Evolutionary conservation across 2,329 filamentous ascomycete species (phyloP).

Genomic region (Ceratocystis harringtonii): DNA sequence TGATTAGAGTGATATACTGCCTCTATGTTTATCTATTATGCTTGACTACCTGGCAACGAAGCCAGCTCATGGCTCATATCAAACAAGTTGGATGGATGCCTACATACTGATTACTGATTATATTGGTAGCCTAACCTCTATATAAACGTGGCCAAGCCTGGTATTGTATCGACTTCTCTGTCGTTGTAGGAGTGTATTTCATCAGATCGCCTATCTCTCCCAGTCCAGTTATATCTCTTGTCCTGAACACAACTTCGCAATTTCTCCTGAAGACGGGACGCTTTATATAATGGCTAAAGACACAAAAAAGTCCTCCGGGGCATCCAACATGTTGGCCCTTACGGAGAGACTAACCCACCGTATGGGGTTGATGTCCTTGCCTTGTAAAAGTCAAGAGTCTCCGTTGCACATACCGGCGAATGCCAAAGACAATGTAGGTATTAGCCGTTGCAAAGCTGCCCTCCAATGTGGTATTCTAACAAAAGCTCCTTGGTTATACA

Average conservation of each 20-base stretch:
- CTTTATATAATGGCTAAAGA: background rate
- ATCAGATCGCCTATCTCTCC: too few species aligned
- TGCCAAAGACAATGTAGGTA: too few species aligned
- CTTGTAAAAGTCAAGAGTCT: background rate
- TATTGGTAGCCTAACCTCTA: background rate
- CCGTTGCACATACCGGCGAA: too few species aligned
- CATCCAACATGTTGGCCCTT: background rate
- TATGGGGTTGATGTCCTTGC: background rate
- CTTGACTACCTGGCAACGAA: too few species aligned
- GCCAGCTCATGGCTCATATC: too few species aligned
- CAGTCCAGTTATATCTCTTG: too few species aligned
- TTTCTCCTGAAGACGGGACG: too few species aligned
- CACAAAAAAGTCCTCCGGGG: background rate
- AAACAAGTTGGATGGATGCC: background rate
- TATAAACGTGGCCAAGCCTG: background rate
- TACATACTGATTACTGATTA: background rate
- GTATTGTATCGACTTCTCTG: too few species aligned
- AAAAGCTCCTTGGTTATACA: background rate
- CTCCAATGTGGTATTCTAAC: background rate
- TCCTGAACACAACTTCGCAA: too few species aligned
- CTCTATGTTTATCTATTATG: too few species aligned
- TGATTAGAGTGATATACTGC: too few species aligned
- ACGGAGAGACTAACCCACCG: background rate
- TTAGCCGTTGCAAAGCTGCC: background rate
- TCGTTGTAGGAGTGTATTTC: too few species aligned